Evolutionary conservation across 352 stramenopile species (phyloP), one percentile per base, ranked within the genome.

Genomic region (Albugo candida): DNA sequence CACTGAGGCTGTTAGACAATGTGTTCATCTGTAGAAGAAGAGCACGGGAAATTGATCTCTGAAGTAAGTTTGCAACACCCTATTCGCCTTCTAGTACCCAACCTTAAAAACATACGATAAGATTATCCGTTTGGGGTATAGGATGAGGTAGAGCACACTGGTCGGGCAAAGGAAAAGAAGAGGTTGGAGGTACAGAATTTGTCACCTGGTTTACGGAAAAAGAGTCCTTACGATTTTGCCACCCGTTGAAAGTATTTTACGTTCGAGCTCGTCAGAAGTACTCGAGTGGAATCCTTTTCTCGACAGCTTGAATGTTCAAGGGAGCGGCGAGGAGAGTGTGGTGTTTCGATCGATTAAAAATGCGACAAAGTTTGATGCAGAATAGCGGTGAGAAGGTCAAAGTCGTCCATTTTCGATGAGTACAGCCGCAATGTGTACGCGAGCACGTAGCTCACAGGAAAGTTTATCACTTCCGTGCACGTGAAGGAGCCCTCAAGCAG

Each of bases 171-270:
- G 4, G 41, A 35, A 3, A 17, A 39, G 8, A 18, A 35, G 16
- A 48, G 16, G 2, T 48, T 24, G 16, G 46, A 8, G 16, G 43
- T 43, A 11, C n/a, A 48, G 47, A 37, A 24, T 13, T 13, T 24
- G 11, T 19, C 36, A 45, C 36, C n/a, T 14, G 47, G 53, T 39
- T 69, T n/a, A n/a, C n/a, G 58, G 21, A 45, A 68, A n/a, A 76
- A 61, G n/a, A 64, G 70, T 63, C 60, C 61, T 1, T 67, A 61
- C 1, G 71, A 67, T 38, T 71, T 37, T 13, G 52, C 14, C 41
- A 45, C 41, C n/a, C 35, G 40, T 21, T 47, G 41, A 45, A 42
- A 31, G 16, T 47, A 4, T 21, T 49, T 48, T 16, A 52, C 51
- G 16, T 45, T 53, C 1, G 20, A 12, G 18, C 36, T 45, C 41